Percentiles rank a stretch among this genome's conserved stretches.
Evolutionary conservation across 2,329 filamentous ascomycete genomes (phyloP).

Genomic region (Fusarium neocosmosporiellum): DNA sequence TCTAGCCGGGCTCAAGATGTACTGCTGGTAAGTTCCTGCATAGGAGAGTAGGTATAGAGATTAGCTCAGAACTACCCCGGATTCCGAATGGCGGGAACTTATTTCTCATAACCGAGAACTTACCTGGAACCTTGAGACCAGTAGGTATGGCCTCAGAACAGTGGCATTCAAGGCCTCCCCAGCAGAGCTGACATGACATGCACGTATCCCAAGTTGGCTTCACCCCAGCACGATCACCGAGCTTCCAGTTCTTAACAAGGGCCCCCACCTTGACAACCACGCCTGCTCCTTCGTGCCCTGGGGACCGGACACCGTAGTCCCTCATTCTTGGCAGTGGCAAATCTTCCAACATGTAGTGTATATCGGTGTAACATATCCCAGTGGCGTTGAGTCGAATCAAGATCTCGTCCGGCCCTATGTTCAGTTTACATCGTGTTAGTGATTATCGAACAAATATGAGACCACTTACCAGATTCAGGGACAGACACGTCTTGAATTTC

Average conservation of each 20-base stretch:
- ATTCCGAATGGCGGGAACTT: not conserved
- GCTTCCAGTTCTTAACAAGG: not conserved
- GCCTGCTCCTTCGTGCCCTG: not conserved
- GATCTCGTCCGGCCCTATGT: not conserved
- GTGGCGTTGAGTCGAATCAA: not conserved
- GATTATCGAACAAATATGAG: not conserved
- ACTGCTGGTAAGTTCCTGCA: not conserved
- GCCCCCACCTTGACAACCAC: not conserved
- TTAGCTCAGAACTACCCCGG: not conserved
- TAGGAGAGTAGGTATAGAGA: not conserved
- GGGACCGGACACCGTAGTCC: not conserved
- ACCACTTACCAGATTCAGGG: not conserved
- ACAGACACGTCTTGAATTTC: not conserved
- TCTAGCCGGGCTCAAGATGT: not conserved
- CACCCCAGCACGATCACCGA: not conserved
- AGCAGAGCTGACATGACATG: not conserved
- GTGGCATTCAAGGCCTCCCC: not conserved
- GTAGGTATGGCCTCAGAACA: not conserved
- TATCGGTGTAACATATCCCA: not conserved
- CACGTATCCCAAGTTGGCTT: not conserved
- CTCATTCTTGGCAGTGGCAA: not conserved
- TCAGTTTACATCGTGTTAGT: not conserved
- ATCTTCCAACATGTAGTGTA: not conserved
- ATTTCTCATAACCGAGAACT: not conserved
- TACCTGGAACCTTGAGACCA: not conserved